Base-by-base conservation (phyloP, 2,329 filamentous ascomycete species). In the Epichloe gansuensis region DNA sequence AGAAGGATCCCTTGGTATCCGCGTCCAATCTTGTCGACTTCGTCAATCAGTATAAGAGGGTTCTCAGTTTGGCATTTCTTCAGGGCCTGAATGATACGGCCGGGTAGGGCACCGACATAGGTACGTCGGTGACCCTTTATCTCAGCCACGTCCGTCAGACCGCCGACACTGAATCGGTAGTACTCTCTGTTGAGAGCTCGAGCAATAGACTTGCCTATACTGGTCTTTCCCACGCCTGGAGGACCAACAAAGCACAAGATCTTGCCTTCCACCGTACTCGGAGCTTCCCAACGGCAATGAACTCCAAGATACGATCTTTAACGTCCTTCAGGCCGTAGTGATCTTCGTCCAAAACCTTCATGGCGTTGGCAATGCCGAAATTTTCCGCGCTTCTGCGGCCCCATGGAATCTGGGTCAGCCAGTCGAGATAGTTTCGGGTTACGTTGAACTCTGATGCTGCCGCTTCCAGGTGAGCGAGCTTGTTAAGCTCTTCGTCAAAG, bases 31-130 rank as follows among this genome's bases (percentile, higher is more conserved):
- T 98, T 98, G 76, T 98, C 93, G 54, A 98, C 84, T 66, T 98
- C 93, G 65, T 98, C 93, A 58, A 98, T 97, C 57, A 98, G 72
- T 49, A 98, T 90, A 34, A 98, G 76, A 31, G 93, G 93, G 67
- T 98, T 98, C 70, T 98, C 94, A 0, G 93, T 98, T 72, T 97
- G 91, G 66, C 91, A 97, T 70, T 98, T 98, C 77, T 98, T 98
- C 63, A 98, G 74, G 1, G 93, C 93, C 69, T 98, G 94, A 56
- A 98, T 97, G 65, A 98, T 95, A 54, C 94, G 87, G 49, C 93
- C 94, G 4, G 93, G 93, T 38, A 98, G 74, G 28, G 93, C 93
- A 57, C 94, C 93, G 51, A 98, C 93, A 61, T 98, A 98, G 3
- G 93, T 98, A 61, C 93, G 81, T 62, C 93, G 81, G 67, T 98